Base-by-base conservation (phyloP, 2,329 filamentous ascomycete genomes). In the Microdochium trichocladiopsis region DNA sequence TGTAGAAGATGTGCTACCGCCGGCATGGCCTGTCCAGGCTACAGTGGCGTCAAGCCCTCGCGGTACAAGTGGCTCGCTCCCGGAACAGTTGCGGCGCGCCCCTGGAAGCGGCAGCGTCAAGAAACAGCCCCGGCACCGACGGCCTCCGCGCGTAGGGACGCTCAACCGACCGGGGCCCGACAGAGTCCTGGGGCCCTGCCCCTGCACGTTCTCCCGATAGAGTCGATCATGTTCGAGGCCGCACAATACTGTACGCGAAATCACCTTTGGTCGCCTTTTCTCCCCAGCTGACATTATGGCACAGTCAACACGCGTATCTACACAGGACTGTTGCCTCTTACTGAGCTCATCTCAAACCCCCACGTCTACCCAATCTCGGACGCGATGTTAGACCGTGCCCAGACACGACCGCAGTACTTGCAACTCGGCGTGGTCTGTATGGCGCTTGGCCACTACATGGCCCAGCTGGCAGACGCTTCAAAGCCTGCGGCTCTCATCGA, bases 371-470 rank as follows among this genome's bases (percentile, higher is more conserved):
- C 41, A 2, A 55, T 69, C 47, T 59, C 62, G 2, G 52, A 56
- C n/a, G 48, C 47, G 2, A 51, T 60, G 16, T 16, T 64, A 2
- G 55, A 57, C 22, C 25, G 33, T n/a, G 55, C 52, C 5, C 54
- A 57, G 21, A 48, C 50, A 1, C 56, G 55, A 3, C 64, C 67
- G 8, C 63, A 65, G n/a, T 57, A 65, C 50, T 50, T 68, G 10
- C 59, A 53, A 28, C 53, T 66, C 24, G 57, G 58, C n/a, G 56
- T 67, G 4, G 53, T 67, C 12, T 67, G 66, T 49, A 62, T 68
- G 59, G 57, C 63, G 8, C 52, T 70, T 11, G 64, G 60, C 25
- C 68, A 71, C 51, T 61, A 64, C 41, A 61, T 68, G 21, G 41
- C 41, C 41, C 52, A 3, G 53, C 56, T 14, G 49, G 57, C n/a